Base-by-base conservation (phyloP, 192 early-diverging fungal genomes). In the Coemansia sp. region DNA sequence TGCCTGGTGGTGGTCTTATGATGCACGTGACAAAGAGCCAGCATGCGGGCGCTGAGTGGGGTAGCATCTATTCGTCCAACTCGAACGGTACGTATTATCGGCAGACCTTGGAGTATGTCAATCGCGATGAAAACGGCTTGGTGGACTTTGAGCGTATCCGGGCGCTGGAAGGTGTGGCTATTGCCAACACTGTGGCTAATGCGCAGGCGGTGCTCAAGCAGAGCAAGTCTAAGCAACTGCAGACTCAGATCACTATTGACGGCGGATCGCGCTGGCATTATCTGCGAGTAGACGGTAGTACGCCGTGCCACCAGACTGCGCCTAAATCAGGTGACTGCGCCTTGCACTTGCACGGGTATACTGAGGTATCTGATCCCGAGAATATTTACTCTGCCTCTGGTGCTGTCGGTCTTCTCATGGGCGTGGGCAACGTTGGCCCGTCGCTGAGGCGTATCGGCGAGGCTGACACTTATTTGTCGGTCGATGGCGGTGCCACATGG, bases 101-200 rank as follows among this genome's bases (percentile, higher is more conserved):
- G 9, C 69, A 81, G 10, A 87, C 91, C 1, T 85, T 94, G 30
- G 84, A 87, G 47, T 70, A 90, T 39, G 90, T 93, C 16, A 95
- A 96, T 73, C 87, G 94, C 64, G 88, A 88, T 39, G 83, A 87
- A 23, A 57, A 53, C 19, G 91, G 91, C n/a, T 84, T 89, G 50
- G 96, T 97, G 1, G 97, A 99, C 73, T 96, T 95, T 85, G 95
- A 96, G 72, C 93, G 92, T 62, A 90, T 83, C 55, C 89, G 91
- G 28, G 95, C 93, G 11, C 85, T 98, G 23, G 88, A 92, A 66
- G 96, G 94, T 55, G 90, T 95, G 37, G 86, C 93, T 2, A 61
- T 99, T 7, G 91, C 92, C 66, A 98, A 98, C 67, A 61, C 84
- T 23, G 92, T 97, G 9, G 69, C 70, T 50, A 96, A 98, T 57